Base-by-base conservation (phyloP, 495 filamentous ascomycete genomes). In the Penicillium steckii region DNA sequence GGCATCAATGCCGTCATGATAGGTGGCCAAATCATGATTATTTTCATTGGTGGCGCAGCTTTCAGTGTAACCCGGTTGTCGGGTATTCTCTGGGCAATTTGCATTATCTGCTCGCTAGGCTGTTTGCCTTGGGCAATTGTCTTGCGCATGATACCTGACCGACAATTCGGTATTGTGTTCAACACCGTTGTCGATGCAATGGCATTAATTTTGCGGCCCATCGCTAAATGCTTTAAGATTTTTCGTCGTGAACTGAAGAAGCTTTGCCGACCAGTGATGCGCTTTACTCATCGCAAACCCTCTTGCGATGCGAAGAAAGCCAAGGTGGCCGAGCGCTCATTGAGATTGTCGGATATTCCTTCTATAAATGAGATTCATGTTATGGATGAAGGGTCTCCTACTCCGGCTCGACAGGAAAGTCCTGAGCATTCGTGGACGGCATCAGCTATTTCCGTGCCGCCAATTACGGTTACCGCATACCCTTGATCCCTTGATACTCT, bases 1-100 rank as follows among this genome's bases (percentile, higher is more conserved):
- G 80, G 69, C 15, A 92, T 95, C 71, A 91, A 88, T 72, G 59
- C 75, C 38, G 73, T 91, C 61, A 93, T 95, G 82, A 76, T 89
- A 50, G 89, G 78, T 19, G 85, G 85, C 32, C 90, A 95, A 59
- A 68, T 94, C 53, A 79, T 91, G 65, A 95, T 95, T 53, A 75
- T 94, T 48, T 90, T 84, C 53, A 79, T 92, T 25, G 90, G 90
- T 19, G 81, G 83, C 46, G 67, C 68, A n/a, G 87, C 90, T 3
- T 93, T 94, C 67, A 79, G 79, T 27, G 87, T 95, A 59, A 80
- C 81, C n/a, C 65, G 70, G 13, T 77, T 93, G 43, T 81, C 79
- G 19, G 79, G 80, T 13, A 67, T 74, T 10, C 87, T 91, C 66
- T 95, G 90, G 90, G 88, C 72, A 8, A 80, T 89, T 32, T 89